These are phyloP conservation scores for Diaporthe eres DNA, from an alignment of 2,329 filamentous ascomycete genomes.

Conservation along the genomic window DNA sequence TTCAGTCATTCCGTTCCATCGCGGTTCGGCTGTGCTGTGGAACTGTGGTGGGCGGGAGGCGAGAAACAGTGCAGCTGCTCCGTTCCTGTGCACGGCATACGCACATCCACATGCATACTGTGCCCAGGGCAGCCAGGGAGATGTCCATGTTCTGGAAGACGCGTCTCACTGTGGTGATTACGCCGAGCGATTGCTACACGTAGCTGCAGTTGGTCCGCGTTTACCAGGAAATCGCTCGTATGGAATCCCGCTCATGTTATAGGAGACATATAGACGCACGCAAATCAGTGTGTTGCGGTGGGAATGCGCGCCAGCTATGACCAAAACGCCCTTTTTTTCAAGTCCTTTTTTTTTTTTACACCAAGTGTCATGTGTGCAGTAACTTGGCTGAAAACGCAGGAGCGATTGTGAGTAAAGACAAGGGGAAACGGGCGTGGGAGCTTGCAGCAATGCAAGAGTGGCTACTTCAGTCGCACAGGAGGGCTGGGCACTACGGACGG, in stretches of 20 bases:
- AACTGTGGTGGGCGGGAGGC: constrained; percentile 17
- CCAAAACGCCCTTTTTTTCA: neutral
- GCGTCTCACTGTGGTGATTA: neutral
- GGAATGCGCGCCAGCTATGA: neutral
- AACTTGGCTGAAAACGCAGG: neutral
- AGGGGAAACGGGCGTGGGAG: constrained; percentile 1
- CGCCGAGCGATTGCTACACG: neutral
- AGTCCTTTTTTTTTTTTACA: neutral
- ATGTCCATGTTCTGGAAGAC: constrained; percentile 1
- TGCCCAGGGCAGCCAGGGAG: neutral
- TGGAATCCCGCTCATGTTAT: neutral
- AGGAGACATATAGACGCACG: neutral
- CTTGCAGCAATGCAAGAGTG: constrained; percentile 3
- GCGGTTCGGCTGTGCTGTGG: constrained; percentile 13
- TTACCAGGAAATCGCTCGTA: neutral
- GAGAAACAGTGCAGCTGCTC: constrained; percentile 24
- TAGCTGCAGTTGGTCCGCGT: neutral
- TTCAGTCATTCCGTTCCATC: constrained; percentile 27
- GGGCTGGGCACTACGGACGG: neutral
- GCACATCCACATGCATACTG: neutral
- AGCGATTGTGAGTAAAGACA: neutral
- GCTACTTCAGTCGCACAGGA: neutral
- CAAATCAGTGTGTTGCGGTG: neutral
- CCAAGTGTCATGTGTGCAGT: neutral
- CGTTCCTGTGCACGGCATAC: neutral